Conservation (phyloP, 2,329 filamentous ascomycete species). For the Colletotrichum kahawae region DNA sequence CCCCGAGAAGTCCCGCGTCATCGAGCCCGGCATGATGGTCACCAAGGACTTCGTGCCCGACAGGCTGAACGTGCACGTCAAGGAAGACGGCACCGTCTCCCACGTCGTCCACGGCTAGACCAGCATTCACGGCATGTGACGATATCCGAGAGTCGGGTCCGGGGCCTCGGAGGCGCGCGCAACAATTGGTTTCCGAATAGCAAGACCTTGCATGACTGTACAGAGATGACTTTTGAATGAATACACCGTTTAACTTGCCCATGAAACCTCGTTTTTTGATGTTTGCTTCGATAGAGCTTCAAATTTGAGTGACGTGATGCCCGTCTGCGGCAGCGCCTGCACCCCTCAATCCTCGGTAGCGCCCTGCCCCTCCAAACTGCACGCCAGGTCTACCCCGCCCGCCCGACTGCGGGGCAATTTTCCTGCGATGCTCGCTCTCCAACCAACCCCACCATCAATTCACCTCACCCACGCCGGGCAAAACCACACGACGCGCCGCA, state of each 20-base stretch:
- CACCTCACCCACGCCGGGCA: conserved; percentile 1
- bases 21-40: conserved; percentile 61
- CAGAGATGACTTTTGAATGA: neutral
- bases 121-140: neutral
- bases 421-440: conserved; percentile 23
- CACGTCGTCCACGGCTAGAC: conserved; percentile 61
- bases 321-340: neutral
- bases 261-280: neutral
- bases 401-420: conserved; percentile 24
- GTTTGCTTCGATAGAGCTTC: neutral
- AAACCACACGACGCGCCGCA: conserved; percentile 13
- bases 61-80: conserved; percentile 64
- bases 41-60: conserved; percentile 61
- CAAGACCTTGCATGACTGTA: neutral
- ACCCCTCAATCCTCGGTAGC: neutral
- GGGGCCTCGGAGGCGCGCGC: neutral
- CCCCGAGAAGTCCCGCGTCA: conserved; percentile 60
- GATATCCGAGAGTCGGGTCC: neutral
- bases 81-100: conserved; percentile 64
- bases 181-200: neutral
- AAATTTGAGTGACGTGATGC: conserved; percentile 8
- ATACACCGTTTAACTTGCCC: neutral
- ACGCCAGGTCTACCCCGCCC: conserved; percentile 30
- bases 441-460: conserved; percentile 16
- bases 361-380: conserved; percentile 20